These are phyloP conservation scores for Pseudocercospora cruenta DNA, from an alignment of 2,329 filamentous ascomycete species.

Conservation along the genomic window DNA sequence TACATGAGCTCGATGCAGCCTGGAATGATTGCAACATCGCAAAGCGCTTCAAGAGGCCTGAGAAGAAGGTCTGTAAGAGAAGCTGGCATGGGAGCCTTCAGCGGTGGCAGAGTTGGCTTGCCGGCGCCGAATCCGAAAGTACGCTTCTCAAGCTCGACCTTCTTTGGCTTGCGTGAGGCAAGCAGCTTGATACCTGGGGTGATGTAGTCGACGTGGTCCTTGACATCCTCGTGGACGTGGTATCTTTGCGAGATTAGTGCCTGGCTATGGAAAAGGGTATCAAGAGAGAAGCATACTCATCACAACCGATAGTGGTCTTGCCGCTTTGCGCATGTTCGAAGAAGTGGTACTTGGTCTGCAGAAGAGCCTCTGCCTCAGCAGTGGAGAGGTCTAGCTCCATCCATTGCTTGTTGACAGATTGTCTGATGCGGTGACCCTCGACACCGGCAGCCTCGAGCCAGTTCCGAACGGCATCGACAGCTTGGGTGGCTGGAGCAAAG, in stretches of 20 bases:
- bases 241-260: constrained; percentile 10
- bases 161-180: constrained; percentile 14
- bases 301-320: constrained; percentile 44
- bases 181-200: constrained; percentile 57
- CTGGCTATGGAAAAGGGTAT: background rate
- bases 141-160: constrained; percentile 26
- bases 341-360: constrained; percentile 59
- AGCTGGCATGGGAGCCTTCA: constrained; percentile 18
- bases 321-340: constrained; percentile 61
- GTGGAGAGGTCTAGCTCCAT: constrained; percentile 48
- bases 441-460: constrained; percentile 45
- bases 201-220: constrained; percentile 58
- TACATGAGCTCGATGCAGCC: constrained; percentile 49
- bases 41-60: constrained; percentile 16
- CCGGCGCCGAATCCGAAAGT: constrained; percentile 23
- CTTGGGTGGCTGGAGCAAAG: constrained; percentile 44
- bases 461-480: constrained; percentile 41
- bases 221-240: constrained; percentile 54
- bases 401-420: constrained; percentile 43
- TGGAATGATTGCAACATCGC: constrained; percentile 42
- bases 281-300: constrained; percentile 39
- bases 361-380: constrained; percentile 43
- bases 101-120: constrained; percentile 20
- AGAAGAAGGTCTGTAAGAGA: constrained; percentile 15
- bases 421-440: constrained; percentile 37